Evolutionary conservation across 208 protist species (phyloP).

Genomic region (Leishmania amazonensis): DNA sequence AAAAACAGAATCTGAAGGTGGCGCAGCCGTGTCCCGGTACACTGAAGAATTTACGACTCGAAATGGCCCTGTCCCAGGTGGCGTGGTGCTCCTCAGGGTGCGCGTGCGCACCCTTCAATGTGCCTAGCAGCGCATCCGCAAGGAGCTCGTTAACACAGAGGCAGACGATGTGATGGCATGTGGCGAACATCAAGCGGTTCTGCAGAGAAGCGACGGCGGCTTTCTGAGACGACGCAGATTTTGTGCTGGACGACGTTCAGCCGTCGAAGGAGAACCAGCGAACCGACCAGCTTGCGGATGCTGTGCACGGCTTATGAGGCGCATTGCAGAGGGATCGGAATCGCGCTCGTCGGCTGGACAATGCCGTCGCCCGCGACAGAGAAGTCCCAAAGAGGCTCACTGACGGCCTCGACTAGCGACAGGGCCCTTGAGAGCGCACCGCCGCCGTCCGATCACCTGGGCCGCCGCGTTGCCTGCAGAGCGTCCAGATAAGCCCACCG

Average conservation of each 20-base stretch:
- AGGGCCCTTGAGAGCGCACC: neutral
- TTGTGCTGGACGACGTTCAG: slow-evolving; percentile 12
- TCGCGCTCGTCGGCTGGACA: neutral
- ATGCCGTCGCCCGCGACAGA: neutral
- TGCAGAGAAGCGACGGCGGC: neutral
- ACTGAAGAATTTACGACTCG: slow-evolving; percentile 20
- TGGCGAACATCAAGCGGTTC: neutral
- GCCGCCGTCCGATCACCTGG: neutral
- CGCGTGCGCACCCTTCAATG: slow-evolving; percentile 17
- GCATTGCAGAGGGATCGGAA: slow-evolving; percentile 16
- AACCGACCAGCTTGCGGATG: slow-evolving; percentile 25
- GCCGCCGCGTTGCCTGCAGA: neutral
- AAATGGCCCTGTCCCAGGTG: slow-evolving; percentile 4
- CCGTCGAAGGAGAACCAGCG: slow-evolving; percentile 3
- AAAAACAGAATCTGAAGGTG: slow-evolving; percentile 45
- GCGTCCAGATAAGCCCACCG: neutral
- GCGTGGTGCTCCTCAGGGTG: slow-evolving; percentile 13
- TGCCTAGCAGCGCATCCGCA: slow-evolving; percentile 10
- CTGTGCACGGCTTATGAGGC: neutral
- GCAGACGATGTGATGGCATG: slow-evolving; percentile 14
- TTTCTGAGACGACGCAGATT: neutral
- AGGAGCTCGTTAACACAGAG: slow-evolving; percentile 12
- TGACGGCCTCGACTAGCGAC: neutral
- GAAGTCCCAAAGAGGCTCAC: neutral
- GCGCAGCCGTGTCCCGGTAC: slow-evolving; percentile 42